A percentile compares a stretch with the other conserved stretches of the same genome.
Evolutionary conservation across 768 basidiomycete species (phyloP).

Genomic region (Tulasnella sp.): DNA sequence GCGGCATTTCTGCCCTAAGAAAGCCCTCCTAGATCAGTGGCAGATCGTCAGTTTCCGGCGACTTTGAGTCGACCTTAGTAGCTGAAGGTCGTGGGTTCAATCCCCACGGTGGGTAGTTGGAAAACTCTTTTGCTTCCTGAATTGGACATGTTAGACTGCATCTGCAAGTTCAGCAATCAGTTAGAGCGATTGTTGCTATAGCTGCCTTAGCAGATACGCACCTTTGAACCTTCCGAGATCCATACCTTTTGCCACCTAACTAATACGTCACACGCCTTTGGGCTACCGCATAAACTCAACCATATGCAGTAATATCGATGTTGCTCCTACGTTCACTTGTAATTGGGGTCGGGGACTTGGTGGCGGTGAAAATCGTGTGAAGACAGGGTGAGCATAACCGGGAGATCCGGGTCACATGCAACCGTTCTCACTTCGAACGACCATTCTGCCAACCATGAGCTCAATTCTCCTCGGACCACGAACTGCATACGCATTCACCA

Average conservation of each 20-base stretch:
- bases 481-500: neutral
- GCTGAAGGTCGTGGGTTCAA: neutral
- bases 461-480: slow-evolving; percentile 2
- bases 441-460: neutral
- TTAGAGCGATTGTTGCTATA: no score
- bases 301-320: no score
- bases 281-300: no score
- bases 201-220: no score
- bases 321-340: no score
- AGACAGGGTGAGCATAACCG: neutral
- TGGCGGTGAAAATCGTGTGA: neutral
- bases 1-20: neutral
- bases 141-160: no score
- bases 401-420: neutral
- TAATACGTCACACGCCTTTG: no score
- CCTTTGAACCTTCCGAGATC: no score
- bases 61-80: neutral
- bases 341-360: neutral
- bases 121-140: no score
- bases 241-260: no score
- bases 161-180: no score
- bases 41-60: neutral
- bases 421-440: neutral
- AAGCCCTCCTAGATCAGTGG: neutral
- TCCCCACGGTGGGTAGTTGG: neutral